phyloP scores from a whole-genome alignment of 768 basidiomycete species.

The Tulasnella calospora region DNA sequence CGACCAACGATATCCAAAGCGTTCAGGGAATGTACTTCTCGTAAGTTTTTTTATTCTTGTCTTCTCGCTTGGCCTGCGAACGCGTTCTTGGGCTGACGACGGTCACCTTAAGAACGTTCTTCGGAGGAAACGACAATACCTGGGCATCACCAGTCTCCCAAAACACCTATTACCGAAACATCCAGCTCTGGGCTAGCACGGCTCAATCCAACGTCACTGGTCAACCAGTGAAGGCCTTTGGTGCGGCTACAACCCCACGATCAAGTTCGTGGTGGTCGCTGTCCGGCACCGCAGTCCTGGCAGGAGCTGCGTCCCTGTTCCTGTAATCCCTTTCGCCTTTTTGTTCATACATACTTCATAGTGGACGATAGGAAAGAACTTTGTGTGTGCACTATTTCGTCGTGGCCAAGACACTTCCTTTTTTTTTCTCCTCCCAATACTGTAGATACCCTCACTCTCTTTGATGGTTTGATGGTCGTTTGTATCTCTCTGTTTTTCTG shows the following conservation, averaged over 20 bases:
- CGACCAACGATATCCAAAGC: slow-evolving; percentile 43
- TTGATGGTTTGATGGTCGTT: not conserved
- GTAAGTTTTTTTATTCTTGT: slow-evolving; percentile 39
- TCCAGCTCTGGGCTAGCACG: slow-evolving; percentile 58
- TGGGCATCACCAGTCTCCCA: slow-evolving; percentile 69
- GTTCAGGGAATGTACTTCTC: slow-evolving; percentile 76
- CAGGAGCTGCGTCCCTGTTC: not conserved
- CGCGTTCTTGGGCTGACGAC: not conserved
- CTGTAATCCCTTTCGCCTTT: not conserved
- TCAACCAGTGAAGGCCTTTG: slow-evolving; percentile 15
- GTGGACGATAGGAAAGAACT: not conserved
- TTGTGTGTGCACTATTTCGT: not conserved
- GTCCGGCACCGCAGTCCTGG: not conserved
- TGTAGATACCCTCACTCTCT: slow-evolving; percentile 5
- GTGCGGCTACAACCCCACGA: not conserved
- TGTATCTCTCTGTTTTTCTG: not conserved
- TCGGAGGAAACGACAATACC: slow-evolving; percentile 65
- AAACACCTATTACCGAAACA: slow-evolving; percentile 72
- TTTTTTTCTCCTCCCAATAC: not conserved
- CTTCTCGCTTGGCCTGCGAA: not conserved
- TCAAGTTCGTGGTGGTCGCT: not conserved
- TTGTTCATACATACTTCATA: not conserved
- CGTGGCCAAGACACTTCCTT: not conserved
- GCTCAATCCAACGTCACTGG: slow-evolving; percentile 33
- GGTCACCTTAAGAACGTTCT: slow-evolving; percentile 58